Evolutionary conservation across 495 filamentous ascomycete genomes (phyloP), one percentile per base, ranked within the genome.

Genomic region (Aspergillus funiculosus): DNA sequence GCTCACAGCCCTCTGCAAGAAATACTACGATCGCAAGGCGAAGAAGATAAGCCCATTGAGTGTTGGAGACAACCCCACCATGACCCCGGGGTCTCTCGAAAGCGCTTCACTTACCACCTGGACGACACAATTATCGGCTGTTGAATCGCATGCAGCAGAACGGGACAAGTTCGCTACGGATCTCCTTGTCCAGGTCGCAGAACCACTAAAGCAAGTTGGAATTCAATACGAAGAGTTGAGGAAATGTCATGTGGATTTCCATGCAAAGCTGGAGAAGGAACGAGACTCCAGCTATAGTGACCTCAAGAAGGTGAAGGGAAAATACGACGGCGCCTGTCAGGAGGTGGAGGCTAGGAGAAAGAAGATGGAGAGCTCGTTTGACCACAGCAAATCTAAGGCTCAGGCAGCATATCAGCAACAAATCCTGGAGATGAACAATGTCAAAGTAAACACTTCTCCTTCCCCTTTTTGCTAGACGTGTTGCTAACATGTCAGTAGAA

Each of bases 31-130:
- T 61, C 94, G 92, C 71, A 97, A 95, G 69, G 79, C 84, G 10
- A 90, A 83, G 71, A 95, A 94, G 70, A 82, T 86, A 21, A 85
- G 87, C 54, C 84, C 73, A 52, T 57, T 99, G 51, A 95, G 90
- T 60, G 92, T 99, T 29, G 92, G 92, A 51, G 94, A 99, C 60
- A 91, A 79, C 14, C 92, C 92, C 31, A 80, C 77, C 51, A 82
- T 96, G 77, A 97, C 92, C 4, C 94, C 92, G 1, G 92, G 94
- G 4, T 95, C 89, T 24, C 79, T 99, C 42, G 92, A 99, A 59
- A 91, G 89, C 61, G 91, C 94, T 19, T 95, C 89, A 22, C 76
- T 99, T 56, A 96, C 91, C 6, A 97, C 92, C 24, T 99, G 92
- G 92, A 86, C 86, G 8, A 89, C 89, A 6, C 94, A 96, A 65